Evolutionary conservation across 176 grass and related monocot species (phyloP), one percentile per base, ranked within the genome.

Genomic region (Phyllostachys edulis): DNA sequence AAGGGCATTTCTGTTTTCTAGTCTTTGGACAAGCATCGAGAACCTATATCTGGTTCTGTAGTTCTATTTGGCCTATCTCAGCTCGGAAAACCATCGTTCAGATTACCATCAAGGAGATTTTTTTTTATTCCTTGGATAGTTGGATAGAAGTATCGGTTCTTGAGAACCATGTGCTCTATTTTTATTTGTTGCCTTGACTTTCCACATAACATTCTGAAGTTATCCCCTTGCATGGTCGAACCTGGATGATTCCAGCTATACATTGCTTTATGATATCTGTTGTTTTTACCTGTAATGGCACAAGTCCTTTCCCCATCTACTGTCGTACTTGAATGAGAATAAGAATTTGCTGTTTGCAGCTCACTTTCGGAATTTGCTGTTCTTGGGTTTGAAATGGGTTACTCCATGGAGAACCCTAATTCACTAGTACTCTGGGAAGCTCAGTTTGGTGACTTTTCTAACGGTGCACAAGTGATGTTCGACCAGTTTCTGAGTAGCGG

Each of bases 301-400:
- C 21, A 56, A 70, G 34, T 82, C 17, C 8, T 69, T 20, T 69
- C 38, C 37, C 21, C 21, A 59, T n/a, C 55, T 4, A 59, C 52
- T 20, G 8, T 52, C 50, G 7, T 52, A 52, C 50, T 21, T 78
- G 8, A 24, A 24, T 46, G 17, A 79, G 9, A 3, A 50, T 12
- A 36, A 5, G 0, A 79, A 50, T 50, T 21, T 74, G 17, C 1
- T 17, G 12, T 85, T 68, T 89, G 61, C 95, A 98, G 95, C 93
- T 98, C 95, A 60, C 90, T 98, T 76, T 98, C 95, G 80, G 95
- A 98, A 69, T 98, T 98, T 90, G 95, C 95, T 84, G 95, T 98
- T 73, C 85, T 98, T 86, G 95, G 95, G 41, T 98, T 93, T 90
- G 95, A 98, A 82, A 77, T 95, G 92, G 95, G 95, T 69, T 98